Evolutionary conservation across 139 green algal genomes (phyloP).

Genomic region (Coelastrella sp.): DNA sequence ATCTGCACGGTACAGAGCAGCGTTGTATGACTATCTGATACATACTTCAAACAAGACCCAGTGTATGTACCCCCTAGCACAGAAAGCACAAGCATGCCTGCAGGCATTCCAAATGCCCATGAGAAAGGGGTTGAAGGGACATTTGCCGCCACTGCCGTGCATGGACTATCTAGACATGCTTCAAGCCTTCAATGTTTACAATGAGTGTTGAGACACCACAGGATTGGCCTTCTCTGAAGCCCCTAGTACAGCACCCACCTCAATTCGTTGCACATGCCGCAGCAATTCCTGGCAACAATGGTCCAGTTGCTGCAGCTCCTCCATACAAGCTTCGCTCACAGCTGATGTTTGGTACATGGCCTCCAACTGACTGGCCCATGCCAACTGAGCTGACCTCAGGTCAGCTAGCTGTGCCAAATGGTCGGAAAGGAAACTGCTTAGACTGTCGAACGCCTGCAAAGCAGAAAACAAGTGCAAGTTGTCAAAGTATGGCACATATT

Average conservation of each 20-base stretch:
- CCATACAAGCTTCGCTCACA: not conserved
- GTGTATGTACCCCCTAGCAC: not conserved
- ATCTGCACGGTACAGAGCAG: not conserved
- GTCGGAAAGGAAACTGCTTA: not conserved
- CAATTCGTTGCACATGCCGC: not conserved
- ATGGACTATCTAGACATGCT: too few relatives aligned
- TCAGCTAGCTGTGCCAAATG: not conserved
- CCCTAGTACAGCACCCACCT: not conserved
- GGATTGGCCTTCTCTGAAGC: too few relatives aligned
- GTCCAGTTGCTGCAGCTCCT: not conserved
- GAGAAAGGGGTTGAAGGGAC: too few relatives aligned
- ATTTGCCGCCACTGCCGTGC: too few relatives aligned
- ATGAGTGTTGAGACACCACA: too few relatives aligned
- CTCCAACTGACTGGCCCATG: not conserved
- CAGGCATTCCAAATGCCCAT: too few relatives aligned
- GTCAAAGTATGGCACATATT: too few relatives aligned
- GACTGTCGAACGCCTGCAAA: not conserved
- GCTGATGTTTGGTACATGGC: not conserved
- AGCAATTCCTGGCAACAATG: not conserved
- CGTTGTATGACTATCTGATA: not conserved
- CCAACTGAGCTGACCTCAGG: conserved; percentile 1
- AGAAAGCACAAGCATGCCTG: not conserved
- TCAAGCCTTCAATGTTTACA: too few relatives aligned
- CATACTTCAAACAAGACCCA: not conserved
- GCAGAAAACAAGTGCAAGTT: too few relatives aligned